Base-by-base conservation (phyloP, 768 basidiomycete species). In the Calocera cornea region DNA sequence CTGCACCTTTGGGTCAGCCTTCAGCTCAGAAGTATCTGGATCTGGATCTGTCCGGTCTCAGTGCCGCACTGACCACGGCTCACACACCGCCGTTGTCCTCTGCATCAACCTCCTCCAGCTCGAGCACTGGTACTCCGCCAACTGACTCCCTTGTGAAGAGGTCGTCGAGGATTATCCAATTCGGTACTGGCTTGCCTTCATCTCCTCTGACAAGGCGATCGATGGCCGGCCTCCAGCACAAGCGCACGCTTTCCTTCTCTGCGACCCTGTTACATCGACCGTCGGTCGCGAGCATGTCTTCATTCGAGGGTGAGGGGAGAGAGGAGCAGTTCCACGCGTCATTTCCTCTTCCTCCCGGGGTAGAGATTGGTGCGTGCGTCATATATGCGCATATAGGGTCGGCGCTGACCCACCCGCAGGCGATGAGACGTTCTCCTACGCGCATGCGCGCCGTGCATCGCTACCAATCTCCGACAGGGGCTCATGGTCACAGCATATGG, bases 231-330 rank as follows among this genome's bases (percentile, higher is more conserved):
- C 8, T 60, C 10, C 7, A 22, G 31, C 54, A 60, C 54, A 60
- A 60, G 54, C 54, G 54, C 54, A 60, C 54, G 54, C 31, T 60
- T 3, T 60, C 54, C 2, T 60, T 60, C 54, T 60, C 54, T 19
- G 54, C 54, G 14, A 60, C 54, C 5, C 27, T 60, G 5, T 22
- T 60, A 2, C 54, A 31, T 33, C 54, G 27, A 7, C 54, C 54
- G 2, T 60, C 54, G 16, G 54, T 60, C 11, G 54, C 54, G 24
- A 60, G 54, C 22, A 33, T 16, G 7, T 11, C 16, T 5, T 60
- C 54, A 5, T 60, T 29, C 31, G 54, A 60, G 14, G 54, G 54
- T 3, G 54, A 60, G 31, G 54, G 54, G 24, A 60, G 54, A 33
- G 54, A 60, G 22, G 54, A 60, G 54, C 14, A 60, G 19, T 60